These are phyloP conservation scores for Acidiella bohemica DNA, from an alignment of 495 filamentous ascomycete species.

Conservation along the genomic window DNA sequence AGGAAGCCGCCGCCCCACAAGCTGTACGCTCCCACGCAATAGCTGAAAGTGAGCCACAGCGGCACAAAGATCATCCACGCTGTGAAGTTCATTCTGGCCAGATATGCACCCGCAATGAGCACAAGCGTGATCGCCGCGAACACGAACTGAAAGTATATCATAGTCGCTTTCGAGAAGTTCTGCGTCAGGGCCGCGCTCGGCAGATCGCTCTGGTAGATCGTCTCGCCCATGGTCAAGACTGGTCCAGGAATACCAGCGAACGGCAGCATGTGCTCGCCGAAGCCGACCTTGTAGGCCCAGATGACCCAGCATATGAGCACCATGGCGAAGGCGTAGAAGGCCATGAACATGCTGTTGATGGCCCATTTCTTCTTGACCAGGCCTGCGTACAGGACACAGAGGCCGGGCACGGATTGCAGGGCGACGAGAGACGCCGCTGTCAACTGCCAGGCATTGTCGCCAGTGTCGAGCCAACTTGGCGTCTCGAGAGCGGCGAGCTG, in stretches of 20 bases:
- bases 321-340: constrained; percentile 42
- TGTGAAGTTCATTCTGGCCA: constrained; percentile 41
- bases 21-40: constrained; percentile 34
- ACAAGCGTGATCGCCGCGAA: constrained; percentile 46
- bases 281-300: constrained; percentile 41
- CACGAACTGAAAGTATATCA: constrained; percentile 49
- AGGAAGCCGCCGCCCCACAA: constrained; percentile 47
- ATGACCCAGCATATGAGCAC: constrained; percentile 45
- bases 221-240: constrained; percentile 34
- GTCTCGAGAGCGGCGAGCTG: constrained; percentile 5
- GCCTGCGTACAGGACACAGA: constrained; percentile 43
- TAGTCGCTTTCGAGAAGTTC: constrained; percentile 38
- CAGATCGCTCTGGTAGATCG: constrained; percentile 34
- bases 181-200: constrained; percentile 32
- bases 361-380: constrained; percentile 45
- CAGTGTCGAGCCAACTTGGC: constrained; percentile 36
- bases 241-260: constrained; percentile 40
- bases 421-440: constrained; percentile 42
- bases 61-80: constrained; percentile 48
- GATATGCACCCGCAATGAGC: constrained; percentile 38
- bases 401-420: constrained; percentile 40
- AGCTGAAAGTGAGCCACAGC: constrained; percentile 42
- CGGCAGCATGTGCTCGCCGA: constrained; percentile 39
- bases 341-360: constrained; percentile 38
- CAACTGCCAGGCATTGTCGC: constrained; percentile 45